A percentile compares a stretch with the other conserved stretches of the same genome.
phyloP scores from a whole-genome alignment of 495 filamentous ascomycete species.

The Arthonia radiata region DNA sequence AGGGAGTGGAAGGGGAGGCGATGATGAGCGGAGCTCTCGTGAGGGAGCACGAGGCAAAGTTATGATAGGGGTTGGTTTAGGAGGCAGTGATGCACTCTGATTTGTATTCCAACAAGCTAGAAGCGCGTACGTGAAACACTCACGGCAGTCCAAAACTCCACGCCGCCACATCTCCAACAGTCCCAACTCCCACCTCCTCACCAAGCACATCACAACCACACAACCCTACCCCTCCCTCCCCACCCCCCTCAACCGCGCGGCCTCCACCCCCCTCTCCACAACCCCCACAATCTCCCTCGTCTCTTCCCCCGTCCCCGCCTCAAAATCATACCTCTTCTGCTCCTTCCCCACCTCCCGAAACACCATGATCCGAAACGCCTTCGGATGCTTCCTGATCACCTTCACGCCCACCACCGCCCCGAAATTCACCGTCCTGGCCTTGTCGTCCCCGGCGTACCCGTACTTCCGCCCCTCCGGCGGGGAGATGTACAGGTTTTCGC shows the following conservation, averaged over 20 bases:
- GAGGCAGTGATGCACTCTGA: too few relatives aligned
- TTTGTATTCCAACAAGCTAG: too few relatives aligned
- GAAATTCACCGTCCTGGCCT: conserved; percentile 79
- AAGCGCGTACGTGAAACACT: too few relatives aligned
- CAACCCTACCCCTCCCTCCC: too few relatives aligned
- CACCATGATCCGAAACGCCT: conserved; percentile 69
- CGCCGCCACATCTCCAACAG: too few relatives aligned
- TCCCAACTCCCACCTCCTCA: too few relatives aligned
- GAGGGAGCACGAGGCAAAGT: conserved; percentile 1
- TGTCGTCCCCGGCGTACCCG: conserved; percentile 25
- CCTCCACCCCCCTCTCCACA: conserved; percentile 41
- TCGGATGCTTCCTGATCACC: conserved; percentile 70
- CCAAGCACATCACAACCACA: too few relatives aligned
- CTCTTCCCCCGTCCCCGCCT: conserved; percentile 51
- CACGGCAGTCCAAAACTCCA: too few relatives aligned
- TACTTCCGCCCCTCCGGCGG: conserved; percentile 35
- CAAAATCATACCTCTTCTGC: conserved; percentile 91
- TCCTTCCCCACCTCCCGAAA: conserved; percentile 63
- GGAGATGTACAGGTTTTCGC: conserved; percentile 89
- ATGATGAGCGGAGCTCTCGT: conserved; percentile 5
- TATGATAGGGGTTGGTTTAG: too few relatives aligned
- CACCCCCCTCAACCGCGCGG: too few relatives aligned
- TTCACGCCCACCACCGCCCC: conserved; percentile 84
- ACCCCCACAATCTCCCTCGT: conserved; percentile 78
- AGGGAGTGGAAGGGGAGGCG: conserved; percentile 4